phyloP scores from a whole-genome alignment of 305 asterid species.

The Fraxinus velutina region DNA sequence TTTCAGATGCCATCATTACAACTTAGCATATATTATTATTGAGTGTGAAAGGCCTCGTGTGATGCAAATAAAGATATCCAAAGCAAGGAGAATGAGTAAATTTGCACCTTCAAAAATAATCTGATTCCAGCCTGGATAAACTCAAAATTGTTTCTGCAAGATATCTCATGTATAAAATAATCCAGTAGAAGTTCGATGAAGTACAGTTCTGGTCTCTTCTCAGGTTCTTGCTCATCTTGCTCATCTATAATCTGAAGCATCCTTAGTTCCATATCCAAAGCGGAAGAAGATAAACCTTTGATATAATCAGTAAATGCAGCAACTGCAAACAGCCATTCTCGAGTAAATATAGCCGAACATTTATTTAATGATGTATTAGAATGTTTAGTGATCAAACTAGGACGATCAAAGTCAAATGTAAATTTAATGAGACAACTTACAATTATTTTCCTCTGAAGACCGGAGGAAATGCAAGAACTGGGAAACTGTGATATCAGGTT shows the following conservation, averaged over 20 bases:
- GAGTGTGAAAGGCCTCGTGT: not conserved
- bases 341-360: conserved; percentile 15
- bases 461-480: conserved; percentile 63
- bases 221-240: conserved; percentile 46
- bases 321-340: conserved; percentile 51
- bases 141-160: conserved; percentile 74
- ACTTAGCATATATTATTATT: not conserved
- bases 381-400: not conserved
- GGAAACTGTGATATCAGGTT: conserved; percentile 43
- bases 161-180: conserved; percentile 67
- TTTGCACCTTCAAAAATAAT: conserved; percentile 71
- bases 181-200: conserved; percentile 71
- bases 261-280: conserved; percentile 85
- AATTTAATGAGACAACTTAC: conserved; percentile 42
- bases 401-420: not conserved
- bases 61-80: not conserved
- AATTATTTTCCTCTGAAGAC: conserved; percentile 47
- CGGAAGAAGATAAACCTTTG: conserved; percentile 70
- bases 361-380: not conserved
- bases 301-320: conserved; percentile 68
- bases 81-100: conserved; percentile 2
- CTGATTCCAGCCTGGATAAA: conserved; percentile 77
- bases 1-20: not conserved
- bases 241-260: conserved; percentile 84
- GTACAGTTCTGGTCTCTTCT: conserved; percentile 56